Percentiles rank a stretch among this genome's conserved stretches.
phyloP scores from a whole-genome alignment of 1,284 basidiomycete genomes.

The Tylopilus orsonianus region DNA sequence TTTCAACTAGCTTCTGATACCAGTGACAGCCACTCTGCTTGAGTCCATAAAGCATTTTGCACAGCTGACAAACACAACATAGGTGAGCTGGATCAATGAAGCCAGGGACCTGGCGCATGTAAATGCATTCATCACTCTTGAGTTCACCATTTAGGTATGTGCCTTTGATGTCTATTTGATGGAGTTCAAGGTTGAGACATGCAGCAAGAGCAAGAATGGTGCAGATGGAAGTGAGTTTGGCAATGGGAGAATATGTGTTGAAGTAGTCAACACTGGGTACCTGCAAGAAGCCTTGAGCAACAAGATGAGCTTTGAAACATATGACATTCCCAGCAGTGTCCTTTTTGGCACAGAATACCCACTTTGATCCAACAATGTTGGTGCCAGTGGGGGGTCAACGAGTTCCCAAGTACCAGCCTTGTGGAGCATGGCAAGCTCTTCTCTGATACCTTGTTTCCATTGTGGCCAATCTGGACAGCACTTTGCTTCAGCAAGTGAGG shows the following conservation, averaged over 20 bases:
- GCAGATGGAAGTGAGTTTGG: slow-evolving; percentile 28
- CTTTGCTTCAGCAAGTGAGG: neutral
- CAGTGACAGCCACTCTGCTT: neutral
- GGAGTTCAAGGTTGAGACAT: neutral
- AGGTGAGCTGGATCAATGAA: neutral
- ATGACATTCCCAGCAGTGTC: slow-evolving; percentile 29
- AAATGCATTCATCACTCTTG: neutral
- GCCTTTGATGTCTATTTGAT: slow-evolving; percentile 5
- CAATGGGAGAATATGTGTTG: slow-evolving; percentile 38
- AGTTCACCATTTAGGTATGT: slow-evolving; percentile 2
- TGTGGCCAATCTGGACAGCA: slow-evolving; percentile 11
- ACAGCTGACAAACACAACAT: neutral
- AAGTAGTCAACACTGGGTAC: slow-evolving; percentile 39
- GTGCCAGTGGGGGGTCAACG: neutral
- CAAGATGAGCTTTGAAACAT: slow-evolving; percentile 39
- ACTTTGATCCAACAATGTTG: slow-evolving; percentile 26
- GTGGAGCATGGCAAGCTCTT: neutral
- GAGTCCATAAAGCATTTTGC: neutral
- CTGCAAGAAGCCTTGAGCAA: slow-evolving; percentile 44
- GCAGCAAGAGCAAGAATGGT: slow-evolving; percentile 22
- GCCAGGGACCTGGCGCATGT: neutral
- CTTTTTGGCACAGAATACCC: slow-evolving; percentile 38
- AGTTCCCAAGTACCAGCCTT: slow-evolving; percentile 16
- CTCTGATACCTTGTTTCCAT: slow-evolving; percentile 10
- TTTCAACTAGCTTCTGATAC: neutral